These are phyloP conservation scores for Ustilago shanxiensis DNA, from an alignment of 1,284 basidiomycete genomes.

Conservation along the genomic window DNA sequence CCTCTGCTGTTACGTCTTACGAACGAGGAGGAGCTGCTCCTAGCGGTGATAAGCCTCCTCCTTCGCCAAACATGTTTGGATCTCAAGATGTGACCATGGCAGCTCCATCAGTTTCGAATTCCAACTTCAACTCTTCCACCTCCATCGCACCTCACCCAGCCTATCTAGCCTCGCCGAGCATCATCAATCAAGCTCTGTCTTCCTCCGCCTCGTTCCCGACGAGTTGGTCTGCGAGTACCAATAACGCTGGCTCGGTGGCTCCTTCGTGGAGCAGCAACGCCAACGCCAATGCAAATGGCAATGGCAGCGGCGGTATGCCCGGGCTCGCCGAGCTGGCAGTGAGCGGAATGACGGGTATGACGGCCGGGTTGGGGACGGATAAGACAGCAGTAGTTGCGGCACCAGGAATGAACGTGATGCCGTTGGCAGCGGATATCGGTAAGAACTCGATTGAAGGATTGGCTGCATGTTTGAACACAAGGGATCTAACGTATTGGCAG, in stretches of 20 bases:
- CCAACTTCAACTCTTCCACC: background rate
- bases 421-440: constrained; percentile 40
- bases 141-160: constrained; percentile 38
- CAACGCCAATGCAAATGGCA: too few species aligned
- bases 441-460: constrained; percentile 46
- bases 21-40: constrained; percentile 22
- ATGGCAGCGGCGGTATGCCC: constrained; percentile 3
- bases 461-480: constrained; percentile 31
- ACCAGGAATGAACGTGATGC: constrained; percentile 19
- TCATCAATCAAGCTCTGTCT: background rate
- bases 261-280: constrained; percentile 27
- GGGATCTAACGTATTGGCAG: constrained; percentile 49
- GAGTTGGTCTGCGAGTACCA: background rate
- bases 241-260: constrained; percentile 1
- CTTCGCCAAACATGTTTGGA: constrained; percentile 9
- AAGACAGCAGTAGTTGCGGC: constrained; percentile 2
- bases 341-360: background rate
- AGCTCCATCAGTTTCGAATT: background rate
- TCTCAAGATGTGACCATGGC: background rate
- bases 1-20: constrained; percentile 24
- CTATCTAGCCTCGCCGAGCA: constrained; percentile 31
- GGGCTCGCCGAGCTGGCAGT: background rate
- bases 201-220: background rate
- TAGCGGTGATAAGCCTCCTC: background rate
- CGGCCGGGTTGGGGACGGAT: background rate